phyloP scores from a whole-genome alignment of 768 basidiomycete genomes.

The Tephrocybe sp. region DNA sequence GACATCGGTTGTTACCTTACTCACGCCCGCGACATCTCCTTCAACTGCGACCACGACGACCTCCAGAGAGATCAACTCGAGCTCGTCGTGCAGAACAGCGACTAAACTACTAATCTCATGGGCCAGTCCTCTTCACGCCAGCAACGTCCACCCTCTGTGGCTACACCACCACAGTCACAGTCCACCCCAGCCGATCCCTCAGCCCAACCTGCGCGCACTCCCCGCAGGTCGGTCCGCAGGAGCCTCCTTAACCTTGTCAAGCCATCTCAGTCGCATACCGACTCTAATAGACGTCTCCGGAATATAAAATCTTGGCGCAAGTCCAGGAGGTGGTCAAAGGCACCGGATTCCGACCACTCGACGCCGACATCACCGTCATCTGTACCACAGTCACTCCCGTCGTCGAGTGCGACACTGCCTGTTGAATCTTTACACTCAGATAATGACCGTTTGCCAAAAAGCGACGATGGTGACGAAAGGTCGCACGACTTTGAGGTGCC shows the following conservation, averaged over 20 bases:
- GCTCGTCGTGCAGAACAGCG: conserved; percentile 5
- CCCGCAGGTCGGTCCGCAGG: conserved; percentile 26
- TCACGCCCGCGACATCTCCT: conserved; percentile 18
- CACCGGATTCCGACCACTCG: neutral
- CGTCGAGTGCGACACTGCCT: neutral
- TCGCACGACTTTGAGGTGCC: neutral
- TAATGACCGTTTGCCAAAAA: neutral
- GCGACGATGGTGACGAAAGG: neutral
- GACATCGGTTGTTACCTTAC: conserved; percentile 13
- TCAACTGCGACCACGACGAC: conserved; percentile 4
- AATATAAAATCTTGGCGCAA: conserved; percentile 3
- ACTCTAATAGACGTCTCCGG: conserved; percentile 9
- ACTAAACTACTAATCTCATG: neutral
- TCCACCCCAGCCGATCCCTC: neutral
- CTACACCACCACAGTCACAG: neutral
- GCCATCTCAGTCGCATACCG: conserved; percentile 19
- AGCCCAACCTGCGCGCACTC: conserved; percentile 14
- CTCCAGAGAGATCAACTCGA: neutral
- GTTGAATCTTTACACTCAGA: neutral
- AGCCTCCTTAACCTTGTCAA: conserved; percentile 30
- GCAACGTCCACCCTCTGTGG: conserved; percentile 13
- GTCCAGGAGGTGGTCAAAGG: conserved; percentile 6
- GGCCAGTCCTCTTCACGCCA: conserved; percentile 6
- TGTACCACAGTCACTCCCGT: neutral
- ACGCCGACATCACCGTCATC: neutral